Evolutionary conservation across 2,329 filamentous ascomycete species (phyloP).

Genomic region (Aureobasidium sp.): DNA sequence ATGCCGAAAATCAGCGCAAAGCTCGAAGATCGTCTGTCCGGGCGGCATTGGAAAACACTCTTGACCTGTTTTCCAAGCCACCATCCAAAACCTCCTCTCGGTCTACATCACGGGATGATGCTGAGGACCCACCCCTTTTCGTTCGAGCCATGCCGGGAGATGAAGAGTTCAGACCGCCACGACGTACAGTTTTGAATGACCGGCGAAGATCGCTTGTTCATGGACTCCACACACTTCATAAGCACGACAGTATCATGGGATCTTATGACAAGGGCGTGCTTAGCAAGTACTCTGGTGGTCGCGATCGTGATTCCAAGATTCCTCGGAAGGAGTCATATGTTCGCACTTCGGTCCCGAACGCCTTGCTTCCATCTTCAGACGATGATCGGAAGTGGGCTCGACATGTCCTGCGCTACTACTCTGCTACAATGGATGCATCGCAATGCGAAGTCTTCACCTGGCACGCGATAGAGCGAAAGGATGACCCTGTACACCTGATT

Average conservation of each 20-base stretch:
- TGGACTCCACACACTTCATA: slow-evolving; percentile 2
- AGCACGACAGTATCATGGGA: slow-evolving; percentile 1
- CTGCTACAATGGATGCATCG: background rate
- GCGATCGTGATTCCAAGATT: slow-evolving; percentile 6
- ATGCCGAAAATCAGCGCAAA: slow-evolving; percentile 4
- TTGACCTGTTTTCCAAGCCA: slow-evolving; percentile 7
- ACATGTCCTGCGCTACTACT: background rate
- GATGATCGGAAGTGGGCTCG: slow-evolving; percentile 4
- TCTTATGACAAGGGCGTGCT: background rate
- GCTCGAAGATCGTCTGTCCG: slow-evolving; percentile 7
- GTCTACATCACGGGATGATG: background rate
- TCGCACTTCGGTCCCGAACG: slow-evolving; percentile 4
- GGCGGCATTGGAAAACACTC: background rate
- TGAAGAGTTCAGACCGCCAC: slow-evolving; percentile 7
- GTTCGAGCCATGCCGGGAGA: slow-evolving; percentile 11
- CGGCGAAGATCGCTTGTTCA: slow-evolving; percentile 11
- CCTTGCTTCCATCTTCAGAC: background rate
- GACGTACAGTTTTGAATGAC: background rate
- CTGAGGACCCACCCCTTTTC: background rate
- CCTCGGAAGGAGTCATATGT: slow-evolving; percentile 9
- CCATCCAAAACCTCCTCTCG: background rate
- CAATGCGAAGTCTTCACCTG: slow-evolving; percentile 10
- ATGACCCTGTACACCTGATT: slow-evolving; percentile 10
- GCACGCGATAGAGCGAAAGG: slow-evolving; percentile 9
- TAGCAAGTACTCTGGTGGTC: slow-evolving; percentile 10